Evolutionary conservation across 2,329 filamentous ascomycete genomes (phyloP).

Genomic region (Tolypocladium pustulatum): DNA sequence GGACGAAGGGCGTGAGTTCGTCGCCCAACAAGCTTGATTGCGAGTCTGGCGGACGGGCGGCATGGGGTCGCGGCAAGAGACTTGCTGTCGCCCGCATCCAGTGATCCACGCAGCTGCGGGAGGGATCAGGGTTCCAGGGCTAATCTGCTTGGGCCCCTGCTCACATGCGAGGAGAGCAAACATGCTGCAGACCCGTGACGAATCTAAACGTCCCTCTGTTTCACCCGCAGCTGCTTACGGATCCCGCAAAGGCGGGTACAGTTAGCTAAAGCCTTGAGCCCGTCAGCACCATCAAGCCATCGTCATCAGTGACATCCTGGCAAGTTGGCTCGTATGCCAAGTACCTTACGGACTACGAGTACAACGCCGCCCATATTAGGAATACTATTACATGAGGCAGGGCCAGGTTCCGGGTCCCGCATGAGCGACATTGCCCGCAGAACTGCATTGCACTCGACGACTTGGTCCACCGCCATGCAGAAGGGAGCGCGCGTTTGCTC

Average conservation of each 20-base stretch:
- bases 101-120: conserved; percentile 4
- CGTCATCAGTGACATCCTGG: not conserved
- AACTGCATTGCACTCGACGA: not conserved
- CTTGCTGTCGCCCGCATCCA: not conserved
- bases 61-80: not conserved
- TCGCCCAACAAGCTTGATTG: not conserved
- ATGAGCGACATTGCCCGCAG: not conserved
- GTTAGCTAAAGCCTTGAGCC: not conserved
- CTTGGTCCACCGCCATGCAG: not conserved
- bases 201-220: not conserved
- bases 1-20: not conserved
- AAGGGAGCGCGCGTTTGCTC: not conserved
- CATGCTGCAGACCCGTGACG: not conserved
- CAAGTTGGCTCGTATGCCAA: not conserved
- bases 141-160: not conserved
- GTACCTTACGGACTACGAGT: too few relatives aligned
- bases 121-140: conserved; percentile 3
- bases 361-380: not conserved
- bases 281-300: not conserved
- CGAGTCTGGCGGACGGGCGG: not conserved
- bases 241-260: not conserved
- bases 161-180: not conserved
- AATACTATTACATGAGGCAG: not conserved
- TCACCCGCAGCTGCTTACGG: not conserved
- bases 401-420: not conserved